Percentiles rank a stretch among this genome's conserved stretches.
Conservation (phyloP, 306 rosid species). For the Nissolia schottii region DNA sequence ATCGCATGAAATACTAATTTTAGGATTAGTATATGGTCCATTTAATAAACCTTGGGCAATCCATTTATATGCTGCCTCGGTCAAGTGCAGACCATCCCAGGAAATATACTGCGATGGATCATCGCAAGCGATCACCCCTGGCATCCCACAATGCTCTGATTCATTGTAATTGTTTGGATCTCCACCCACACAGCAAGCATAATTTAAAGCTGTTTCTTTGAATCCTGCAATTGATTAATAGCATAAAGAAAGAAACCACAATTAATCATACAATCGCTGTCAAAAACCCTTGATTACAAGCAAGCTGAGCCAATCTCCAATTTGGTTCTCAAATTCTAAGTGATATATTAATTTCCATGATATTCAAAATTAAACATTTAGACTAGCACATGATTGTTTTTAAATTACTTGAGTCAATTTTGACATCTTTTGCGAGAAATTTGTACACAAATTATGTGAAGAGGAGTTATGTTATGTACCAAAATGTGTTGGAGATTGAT, state of each 20-base stretch:
- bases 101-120: conserved; percentile 40
- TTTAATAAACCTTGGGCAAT: conserved; percentile 29
- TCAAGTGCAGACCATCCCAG: conserved; percentile 61
- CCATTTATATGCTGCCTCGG: conserved; percentile 56
- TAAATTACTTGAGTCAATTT: no score
- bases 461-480: conserved; percentile 26
- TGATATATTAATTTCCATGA: no score
- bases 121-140: conserved; percentile 24
- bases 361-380: no score
- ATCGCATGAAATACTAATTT: neutral
- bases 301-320: neutral
- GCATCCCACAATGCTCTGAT: conserved; percentile 8
- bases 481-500: conserved; percentile 20
- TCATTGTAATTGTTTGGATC: conserved; percentile 19
- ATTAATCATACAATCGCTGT: neutral
- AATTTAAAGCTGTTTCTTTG: neutral
- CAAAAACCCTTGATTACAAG: neutral
- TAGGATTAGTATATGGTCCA: conserved; percentile 23
- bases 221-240: conserved; percentile 41
- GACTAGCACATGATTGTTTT: no score
- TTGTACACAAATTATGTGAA: no score
- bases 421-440: no score
- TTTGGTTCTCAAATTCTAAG: no score
- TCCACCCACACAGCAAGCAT: conserved; percentile 32
- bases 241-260: neutral